A percentile compares a stretch with the other conserved stretches of the same genome.
Evolutionary conservation across 2,329 filamentous ascomycete species (phyloP).

Genomic region (Paracoccidioides brasiliensis): DNA sequence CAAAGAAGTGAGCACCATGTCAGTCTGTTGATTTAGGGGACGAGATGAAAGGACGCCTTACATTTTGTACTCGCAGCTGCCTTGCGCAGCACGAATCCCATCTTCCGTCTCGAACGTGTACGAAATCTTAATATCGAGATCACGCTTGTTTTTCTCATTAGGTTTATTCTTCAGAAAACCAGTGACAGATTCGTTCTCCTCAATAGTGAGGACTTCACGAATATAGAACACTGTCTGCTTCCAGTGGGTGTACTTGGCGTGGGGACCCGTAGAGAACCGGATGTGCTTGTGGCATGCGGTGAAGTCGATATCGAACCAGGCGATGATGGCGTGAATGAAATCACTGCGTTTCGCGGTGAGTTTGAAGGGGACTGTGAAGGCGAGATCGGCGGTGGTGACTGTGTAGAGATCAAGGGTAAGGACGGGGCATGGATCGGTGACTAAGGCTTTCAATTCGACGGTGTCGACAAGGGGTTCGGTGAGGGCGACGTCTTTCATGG

Average conservation of each 20-base stretch:
- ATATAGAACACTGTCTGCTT: constrained; percentile 99
- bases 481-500: constrained; percentile 83
- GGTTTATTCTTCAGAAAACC: constrained; percentile 70
- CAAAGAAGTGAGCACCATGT: constrained; percentile 14
- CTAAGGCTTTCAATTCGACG: constrained; percentile 91
- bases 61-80: constrained; percentile 67
- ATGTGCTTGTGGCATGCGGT: constrained; percentile 96
- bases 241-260: constrained; percentile 99
- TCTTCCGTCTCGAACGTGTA: constrained; percentile 74
- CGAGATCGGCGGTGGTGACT: constrained; percentile 67
- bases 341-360: constrained; percentile 72
- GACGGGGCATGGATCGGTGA: constrained; percentile 77
- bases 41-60: constrained; percentile 11
- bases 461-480: constrained; percentile 95
- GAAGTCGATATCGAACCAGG: constrained; percentile 99
- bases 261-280: constrained; percentile 88
- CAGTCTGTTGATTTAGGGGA: background rate
- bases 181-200: constrained; percentile 67
- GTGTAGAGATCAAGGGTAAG: constrained; percentile 89
- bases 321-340: constrained; percentile 90
- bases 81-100: constrained; percentile 52
- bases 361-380: constrained; percentile 67
- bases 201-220: constrained; percentile 80
- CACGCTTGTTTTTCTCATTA: constrained; percentile 85
- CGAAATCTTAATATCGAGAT: constrained; percentile 78